phyloP scores from a whole-genome alignment of 2,329 filamentous ascomycete species.

The Didymella pinodella region DNA sequence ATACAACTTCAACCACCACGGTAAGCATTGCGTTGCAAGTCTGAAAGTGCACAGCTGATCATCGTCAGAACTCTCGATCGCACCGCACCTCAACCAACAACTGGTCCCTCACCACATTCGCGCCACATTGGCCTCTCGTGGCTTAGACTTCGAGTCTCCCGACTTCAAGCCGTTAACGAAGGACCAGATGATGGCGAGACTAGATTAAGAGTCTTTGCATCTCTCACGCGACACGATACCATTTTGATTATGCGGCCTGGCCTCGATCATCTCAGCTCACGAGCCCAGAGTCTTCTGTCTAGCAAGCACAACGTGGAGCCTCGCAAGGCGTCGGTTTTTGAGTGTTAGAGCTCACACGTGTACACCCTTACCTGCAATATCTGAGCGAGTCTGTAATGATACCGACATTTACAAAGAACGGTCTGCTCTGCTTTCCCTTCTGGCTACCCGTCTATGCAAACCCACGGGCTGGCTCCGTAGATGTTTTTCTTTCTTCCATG shows the following conservation, averaged over 20 bases:
- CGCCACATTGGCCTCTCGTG: constrained; percentile 74
- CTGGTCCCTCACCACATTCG: constrained; percentile 86
- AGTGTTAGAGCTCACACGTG: constrained; percentile 46
- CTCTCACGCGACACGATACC: constrained; percentile 52
- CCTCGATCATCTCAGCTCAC: constrained; percentile 44
- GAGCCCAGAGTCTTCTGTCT: constrained; percentile 42
- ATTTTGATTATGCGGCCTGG: constrained; percentile 49
- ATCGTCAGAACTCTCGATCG: constrained; percentile 88
- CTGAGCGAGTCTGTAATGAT: constrained; percentile 51
- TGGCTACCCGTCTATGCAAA: constrained; percentile 41
- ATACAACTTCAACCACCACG: constrained; percentile 93
- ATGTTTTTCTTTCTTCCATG: constrained; percentile 44
- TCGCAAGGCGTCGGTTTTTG: constrained; percentile 47
- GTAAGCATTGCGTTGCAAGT: constrained; percentile 62
- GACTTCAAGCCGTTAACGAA: constrained; percentile 90
- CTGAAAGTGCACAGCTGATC: constrained; percentile 20
- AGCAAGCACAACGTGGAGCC: constrained; percentile 47
- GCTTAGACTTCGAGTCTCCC: constrained; percentile 80
- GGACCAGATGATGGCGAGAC: constrained; percentile 95
- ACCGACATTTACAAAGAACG: constrained; percentile 50
- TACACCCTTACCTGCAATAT: constrained; percentile 48
- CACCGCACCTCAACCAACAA: constrained; percentile 83
- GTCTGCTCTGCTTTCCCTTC: constrained; percentile 46
- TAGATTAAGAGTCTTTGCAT: constrained; percentile 70
- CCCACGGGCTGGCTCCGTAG: constrained; percentile 42